Evolutionary conservation across 2,329 filamentous ascomycete species (phyloP).

Genomic region (Xylaria sp.): DNA sequence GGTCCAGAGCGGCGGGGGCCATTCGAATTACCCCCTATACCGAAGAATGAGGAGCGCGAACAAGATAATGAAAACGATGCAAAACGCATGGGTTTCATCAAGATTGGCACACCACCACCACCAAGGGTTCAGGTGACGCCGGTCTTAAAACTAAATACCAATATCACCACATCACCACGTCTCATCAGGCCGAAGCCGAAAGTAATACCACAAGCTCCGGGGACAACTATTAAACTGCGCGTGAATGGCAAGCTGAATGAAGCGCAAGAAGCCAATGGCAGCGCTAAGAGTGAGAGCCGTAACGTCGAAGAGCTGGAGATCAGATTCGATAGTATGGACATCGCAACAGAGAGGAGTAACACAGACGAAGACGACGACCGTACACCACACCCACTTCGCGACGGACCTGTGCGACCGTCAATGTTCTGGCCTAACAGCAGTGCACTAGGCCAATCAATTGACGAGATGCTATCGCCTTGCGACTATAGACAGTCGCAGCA

Average conservation of each 20-base stretch:
- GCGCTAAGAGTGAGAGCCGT: background rate
- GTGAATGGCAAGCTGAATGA: background rate
- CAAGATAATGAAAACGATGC: constrained; percentile 42
- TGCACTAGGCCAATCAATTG: constrained; percentile 53
- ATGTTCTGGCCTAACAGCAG: constrained; percentile 37
- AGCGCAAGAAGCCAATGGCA: constrained; percentile 4
- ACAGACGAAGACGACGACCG: constrained; percentile 47
- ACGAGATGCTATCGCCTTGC: constrained; percentile 52
- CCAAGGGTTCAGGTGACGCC: constrained; percentile 41
- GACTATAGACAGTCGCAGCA: constrained; percentile 38
- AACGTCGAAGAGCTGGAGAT: constrained; percentile 38
- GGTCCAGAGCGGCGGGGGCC: constrained; percentile 58
- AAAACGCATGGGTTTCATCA: constrained; percentile 28
- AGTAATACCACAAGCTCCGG: constrained; percentile 21
- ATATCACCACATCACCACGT: constrained; percentile 39
- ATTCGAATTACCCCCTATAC: constrained; percentile 53
- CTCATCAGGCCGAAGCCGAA: constrained; percentile 42
- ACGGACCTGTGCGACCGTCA: constrained; percentile 34
- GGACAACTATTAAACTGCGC: background rate
- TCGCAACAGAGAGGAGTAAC: constrained; percentile 47
- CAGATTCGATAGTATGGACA: constrained; percentile 33
- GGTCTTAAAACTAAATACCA: constrained; percentile 45
- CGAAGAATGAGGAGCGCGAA: constrained; percentile 18
- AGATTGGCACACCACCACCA: constrained; percentile 34
- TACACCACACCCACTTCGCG: constrained; percentile 42